phyloP scores from a whole-genome alignment of 441 rosid genomes.

The Gossypium schwendimanii region DNA sequence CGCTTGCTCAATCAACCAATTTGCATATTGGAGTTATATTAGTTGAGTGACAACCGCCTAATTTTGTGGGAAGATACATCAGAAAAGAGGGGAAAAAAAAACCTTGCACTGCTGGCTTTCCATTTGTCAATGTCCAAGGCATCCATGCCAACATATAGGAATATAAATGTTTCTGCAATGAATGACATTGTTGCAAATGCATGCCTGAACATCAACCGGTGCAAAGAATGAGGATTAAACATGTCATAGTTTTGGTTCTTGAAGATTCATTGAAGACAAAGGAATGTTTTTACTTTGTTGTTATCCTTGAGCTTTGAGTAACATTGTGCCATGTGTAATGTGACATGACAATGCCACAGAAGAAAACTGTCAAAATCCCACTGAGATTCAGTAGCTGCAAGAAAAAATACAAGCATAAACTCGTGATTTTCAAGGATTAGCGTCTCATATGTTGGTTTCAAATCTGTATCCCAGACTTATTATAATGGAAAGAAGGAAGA shows the following conservation, averaged over 20 bases:
- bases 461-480: background rate
- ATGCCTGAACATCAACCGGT: slow-evolving; percentile 40
- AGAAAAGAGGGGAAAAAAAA: background rate
- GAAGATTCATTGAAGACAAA: background rate
- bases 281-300: slow-evolving; percentile 41
- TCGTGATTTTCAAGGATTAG: background rate
- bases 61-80: background rate
- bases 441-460: background rate
- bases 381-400: slow-evolving; percentile 53
- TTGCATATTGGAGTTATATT: background rate
- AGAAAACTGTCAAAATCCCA: slow-evolving; percentile 60
- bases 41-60: background rate
- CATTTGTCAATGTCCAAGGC: slow-evolving; percentile 53
- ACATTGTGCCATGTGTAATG: slow-evolving; percentile 70
- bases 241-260: background rate
- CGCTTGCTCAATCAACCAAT: background rate
- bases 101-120: slow-evolving; percentile 47
- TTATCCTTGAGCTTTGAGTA: slow-evolving; percentile 54
- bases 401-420: background rate
- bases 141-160: slow-evolving; percentile 63
- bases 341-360: slow-evolving; percentile 62
- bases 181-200: slow-evolving; percentile 64
- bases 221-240: background rate
- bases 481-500: background rate
- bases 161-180: slow-evolving; percentile 59